phyloP scores from a whole-genome alignment of 768 basidiomycete genomes.

The Daedalea quercina region DNA sequence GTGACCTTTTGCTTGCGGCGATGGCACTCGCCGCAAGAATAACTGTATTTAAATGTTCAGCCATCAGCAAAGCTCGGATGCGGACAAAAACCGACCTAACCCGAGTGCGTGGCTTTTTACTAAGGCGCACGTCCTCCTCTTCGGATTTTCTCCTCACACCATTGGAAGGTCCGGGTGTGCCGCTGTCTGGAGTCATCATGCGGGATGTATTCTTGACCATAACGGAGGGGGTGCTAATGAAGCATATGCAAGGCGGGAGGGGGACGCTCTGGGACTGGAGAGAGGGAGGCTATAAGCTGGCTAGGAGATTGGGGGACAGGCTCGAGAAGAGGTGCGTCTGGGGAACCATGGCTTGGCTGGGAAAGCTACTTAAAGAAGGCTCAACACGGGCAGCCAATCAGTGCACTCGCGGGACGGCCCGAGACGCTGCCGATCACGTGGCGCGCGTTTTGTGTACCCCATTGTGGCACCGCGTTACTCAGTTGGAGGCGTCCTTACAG shows the following conservation, averaged over 20 bases:
- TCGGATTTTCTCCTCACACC: slow-evolving; percentile 60
- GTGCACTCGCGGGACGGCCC: background rate
- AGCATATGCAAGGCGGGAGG: background rate
- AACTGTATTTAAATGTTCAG: slow-evolving; percentile 33
- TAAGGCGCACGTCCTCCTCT: slow-evolving; percentile 43
- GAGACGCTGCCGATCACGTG: background rate
- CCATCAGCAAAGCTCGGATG: background rate
- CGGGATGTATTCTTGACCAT: slow-evolving; percentile 12
- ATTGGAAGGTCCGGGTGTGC: slow-evolving; percentile 25
- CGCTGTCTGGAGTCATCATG: slow-evolving; percentile 9
- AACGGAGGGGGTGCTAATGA: background rate
- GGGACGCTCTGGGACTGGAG: background rate
- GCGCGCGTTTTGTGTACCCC: background rate
- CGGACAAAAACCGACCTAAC: slow-evolving; percentile 49
- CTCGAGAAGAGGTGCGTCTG: background rate
- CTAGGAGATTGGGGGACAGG: background rate
- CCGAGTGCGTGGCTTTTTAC: slow-evolving; percentile 65
- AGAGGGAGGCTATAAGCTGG: slow-evolving; percentile 1
- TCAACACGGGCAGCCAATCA: background rate
- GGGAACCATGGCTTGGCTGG: background rate
- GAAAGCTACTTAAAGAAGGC: background rate
- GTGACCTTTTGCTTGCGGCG: slow-evolving; percentile 80
- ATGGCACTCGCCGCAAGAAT: slow-evolving; percentile 85
- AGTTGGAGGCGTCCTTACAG: background rate
- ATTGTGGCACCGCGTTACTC: background rate